Evolutionary conservation across 306 rosid species (phyloP).

Genomic region (Phaseolus lunatus): DNA sequence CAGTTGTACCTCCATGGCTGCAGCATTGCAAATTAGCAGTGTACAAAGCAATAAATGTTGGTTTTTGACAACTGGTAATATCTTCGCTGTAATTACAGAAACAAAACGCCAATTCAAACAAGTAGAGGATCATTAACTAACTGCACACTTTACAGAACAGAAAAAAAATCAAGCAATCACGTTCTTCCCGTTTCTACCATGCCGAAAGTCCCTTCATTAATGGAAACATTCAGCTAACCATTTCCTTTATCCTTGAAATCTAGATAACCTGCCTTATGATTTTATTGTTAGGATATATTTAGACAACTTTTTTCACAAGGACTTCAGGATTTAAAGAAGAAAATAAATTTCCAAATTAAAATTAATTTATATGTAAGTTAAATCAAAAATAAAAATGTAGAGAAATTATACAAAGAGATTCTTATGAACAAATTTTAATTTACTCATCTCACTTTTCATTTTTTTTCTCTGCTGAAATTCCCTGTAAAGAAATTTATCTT

Average conservation of each 20-base stretch:
- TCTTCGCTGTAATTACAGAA: slow-evolving; percentile 47
- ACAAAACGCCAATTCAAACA: slow-evolving; percentile 27
- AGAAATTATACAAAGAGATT: no score
- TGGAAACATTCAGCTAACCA: neutral
- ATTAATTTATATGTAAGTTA: no score
- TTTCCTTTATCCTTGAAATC: slow-evolving; percentile 3
- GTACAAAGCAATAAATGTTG: slow-evolving; percentile 63
- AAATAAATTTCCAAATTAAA: no score
- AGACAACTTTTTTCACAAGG: no score
- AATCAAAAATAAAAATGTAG: no score
- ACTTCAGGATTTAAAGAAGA: no score
- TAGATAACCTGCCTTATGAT: neutral
- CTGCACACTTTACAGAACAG: neutral
- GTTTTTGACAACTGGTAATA: slow-evolving; percentile 60
- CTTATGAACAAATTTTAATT: no score
- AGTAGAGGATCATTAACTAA: neutral
- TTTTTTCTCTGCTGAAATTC: no score
- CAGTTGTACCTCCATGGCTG: slow-evolving; percentile 54
- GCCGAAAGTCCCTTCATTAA: slow-evolving; percentile 1
- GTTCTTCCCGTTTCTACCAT: slow-evolving; percentile 1
- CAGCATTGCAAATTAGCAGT: slow-evolving; percentile 58
- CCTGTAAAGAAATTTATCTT: no score
- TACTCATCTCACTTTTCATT: no score
- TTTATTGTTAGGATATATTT: neutral
- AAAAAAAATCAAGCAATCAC: neutral